phyloP scores from a whole-genome alignment of 2,329 filamentous ascomycete species.

The Talaromyces rugulosus region DNA sequence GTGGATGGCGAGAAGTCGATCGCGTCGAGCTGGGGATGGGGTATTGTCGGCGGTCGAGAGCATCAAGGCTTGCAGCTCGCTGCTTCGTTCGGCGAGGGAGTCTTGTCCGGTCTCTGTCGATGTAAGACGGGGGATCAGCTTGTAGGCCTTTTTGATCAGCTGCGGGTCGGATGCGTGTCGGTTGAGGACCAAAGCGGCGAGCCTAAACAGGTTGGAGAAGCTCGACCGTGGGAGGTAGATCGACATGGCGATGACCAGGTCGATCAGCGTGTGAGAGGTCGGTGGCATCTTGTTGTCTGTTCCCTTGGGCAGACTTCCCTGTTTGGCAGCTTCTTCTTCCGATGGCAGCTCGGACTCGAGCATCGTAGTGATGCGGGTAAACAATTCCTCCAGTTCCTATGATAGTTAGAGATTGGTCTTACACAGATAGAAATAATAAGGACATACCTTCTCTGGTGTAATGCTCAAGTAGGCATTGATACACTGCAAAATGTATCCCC shows the following conservation, averaged over 20 bases:
- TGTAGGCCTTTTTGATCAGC: slow-evolving; percentile 98
- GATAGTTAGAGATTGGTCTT: slow-evolving; percentile 14
- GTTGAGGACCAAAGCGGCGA: slow-evolving; percentile 77
- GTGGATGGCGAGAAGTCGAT: slow-evolving; percentile 77
- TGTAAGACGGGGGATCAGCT: slow-evolving; percentile 85
- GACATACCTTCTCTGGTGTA: slow-evolving; percentile 57
- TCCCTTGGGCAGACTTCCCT: slow-evolving; percentile 60
- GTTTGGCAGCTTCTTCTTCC: slow-evolving; percentile 60
- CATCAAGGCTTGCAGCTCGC: slow-evolving; percentile 77
- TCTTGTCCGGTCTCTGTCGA: slow-evolving; percentile 71
- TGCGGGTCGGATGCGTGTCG: slow-evolving; percentile 69
- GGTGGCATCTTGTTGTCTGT: slow-evolving; percentile 77
- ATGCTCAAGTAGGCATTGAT: slow-evolving; percentile 95
- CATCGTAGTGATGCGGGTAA: slow-evolving; percentile 79
- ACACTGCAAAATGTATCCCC: slow-evolving; percentile 85
- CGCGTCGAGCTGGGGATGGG: slow-evolving; percentile 77
- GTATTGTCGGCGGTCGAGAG: slow-evolving; percentile 77
- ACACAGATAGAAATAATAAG: not conserved
- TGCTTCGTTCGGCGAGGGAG: slow-evolving; percentile 71
- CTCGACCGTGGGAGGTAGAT: slow-evolving; percentile 85
- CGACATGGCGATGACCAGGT: slow-evolving; percentile 92
- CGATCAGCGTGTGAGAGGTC: slow-evolving; percentile 91
- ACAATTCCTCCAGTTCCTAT: slow-evolving; percentile 78
- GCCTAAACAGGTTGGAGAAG: slow-evolving; percentile 79
- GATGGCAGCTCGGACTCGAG: slow-evolving; percentile 66